Base-by-base conservation (phyloP, 2,329 filamentous ascomycete genomes). In the Triangularia verruculosa region DNA sequence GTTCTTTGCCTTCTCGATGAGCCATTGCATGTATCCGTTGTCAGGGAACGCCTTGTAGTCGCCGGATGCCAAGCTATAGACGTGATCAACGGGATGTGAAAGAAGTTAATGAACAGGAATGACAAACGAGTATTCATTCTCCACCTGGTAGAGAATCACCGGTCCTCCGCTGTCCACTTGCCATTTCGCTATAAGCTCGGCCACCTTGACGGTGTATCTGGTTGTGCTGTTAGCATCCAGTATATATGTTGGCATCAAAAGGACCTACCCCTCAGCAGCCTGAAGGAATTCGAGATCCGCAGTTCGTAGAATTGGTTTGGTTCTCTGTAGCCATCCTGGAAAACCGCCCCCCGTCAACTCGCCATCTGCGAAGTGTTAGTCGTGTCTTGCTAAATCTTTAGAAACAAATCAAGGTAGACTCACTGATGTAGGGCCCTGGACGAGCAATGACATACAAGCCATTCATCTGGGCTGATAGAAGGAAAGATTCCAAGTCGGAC, bases 81-180 rank as follows among this genome's bases (percentile, higher is more conserved):
- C 12, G 22, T 43, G 9, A 53, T 62, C 13, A 64, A 54, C 28
- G 6, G 8, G 5, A 11, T 28, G 12, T 24, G 39, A 43, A 9
- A 47, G n/a, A 20, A 6, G 39, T 9, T 15, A 12, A 13, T 11
- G n/a, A 7, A 28, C 11, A 12, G 12, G 8, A 61, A 8, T 15
- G 4, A 9, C 62, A 3, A 55, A 66, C 65, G 54, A 87, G 72
- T 94, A 93, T 73, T 95, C 92, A 66, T 95, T 96, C 73, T 96
- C 92, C 0, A 90, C 88, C 73, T 96, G 92, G 51, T 90, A 83
- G 1, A 94, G 77, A 64, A 96, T 91, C 7, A 96, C 82, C 0
- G 91, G 91, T 0, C 92, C 92, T 0, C 90, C 91, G 59, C 93
- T 91, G 1, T 90, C 94, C 70, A 96, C 93, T 70, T 95, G 91